phyloP scores from a whole-genome alignment of 129 eudicot genomes.

The Artemisia annua region DNA sequence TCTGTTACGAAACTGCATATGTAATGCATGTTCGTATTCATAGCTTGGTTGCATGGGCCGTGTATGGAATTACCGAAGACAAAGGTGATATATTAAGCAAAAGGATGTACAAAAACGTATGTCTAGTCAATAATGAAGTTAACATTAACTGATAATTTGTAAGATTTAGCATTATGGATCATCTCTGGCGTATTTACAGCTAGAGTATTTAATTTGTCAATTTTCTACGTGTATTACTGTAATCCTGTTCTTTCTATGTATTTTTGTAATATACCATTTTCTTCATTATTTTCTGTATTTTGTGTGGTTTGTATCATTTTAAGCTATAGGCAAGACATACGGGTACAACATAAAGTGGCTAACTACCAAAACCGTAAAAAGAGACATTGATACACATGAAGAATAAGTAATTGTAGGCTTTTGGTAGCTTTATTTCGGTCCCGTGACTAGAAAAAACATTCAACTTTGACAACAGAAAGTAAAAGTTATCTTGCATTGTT shows the following conservation, averaged over 20 bases:
- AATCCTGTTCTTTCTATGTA: constrained; percentile 5
- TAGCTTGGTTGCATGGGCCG: too few species aligned
- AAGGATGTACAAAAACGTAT: constrained; percentile 23
- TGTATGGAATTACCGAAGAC: too few species aligned
- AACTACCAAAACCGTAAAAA: constrained; percentile 14
- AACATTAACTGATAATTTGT: constrained; percentile 28
- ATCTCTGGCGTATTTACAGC: neutral
- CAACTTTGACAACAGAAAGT: neutral
- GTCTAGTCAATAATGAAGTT: constrained; percentile 22
- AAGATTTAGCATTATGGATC: constrained; percentile 28
- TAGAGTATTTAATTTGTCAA: constrained; percentile 10
- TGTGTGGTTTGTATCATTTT: neutral
- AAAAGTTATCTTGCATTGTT: neutral
- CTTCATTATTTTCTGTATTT: neutral
- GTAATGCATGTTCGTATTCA: too few species aligned
- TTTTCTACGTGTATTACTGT: constrained; percentile 16
- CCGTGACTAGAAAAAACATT: constrained; percentile 4
- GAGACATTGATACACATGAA: constrained; percentile 16
- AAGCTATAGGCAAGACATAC: neutral
- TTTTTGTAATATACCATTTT: neutral
- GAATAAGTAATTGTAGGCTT: neutral
- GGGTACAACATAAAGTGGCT: neutral
- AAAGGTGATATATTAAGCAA: neutral
- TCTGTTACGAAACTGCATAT: too few species aligned
- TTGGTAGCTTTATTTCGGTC: constrained; percentile 22